Conservation (phyloP, 202 grass and related monocot species). For the Zoysia matrella region DNA sequence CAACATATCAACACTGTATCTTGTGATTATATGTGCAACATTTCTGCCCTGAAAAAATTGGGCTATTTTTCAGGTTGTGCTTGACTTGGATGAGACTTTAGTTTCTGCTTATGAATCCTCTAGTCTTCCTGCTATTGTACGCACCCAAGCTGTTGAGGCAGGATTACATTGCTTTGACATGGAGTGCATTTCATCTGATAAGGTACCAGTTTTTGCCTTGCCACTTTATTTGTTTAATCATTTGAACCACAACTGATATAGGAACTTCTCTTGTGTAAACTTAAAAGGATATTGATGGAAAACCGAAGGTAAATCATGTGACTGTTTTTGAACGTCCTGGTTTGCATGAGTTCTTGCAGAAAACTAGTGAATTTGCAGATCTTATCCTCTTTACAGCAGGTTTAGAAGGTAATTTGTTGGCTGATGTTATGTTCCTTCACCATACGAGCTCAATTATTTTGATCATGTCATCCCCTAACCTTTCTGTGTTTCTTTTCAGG, state of each 20-base stretch:
- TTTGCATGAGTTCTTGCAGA: conserved; percentile 90
- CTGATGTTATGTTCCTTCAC: conserved; percentile 25
- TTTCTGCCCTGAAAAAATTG: conserved; percentile 41
- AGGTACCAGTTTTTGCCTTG: conserved; percentile 44
- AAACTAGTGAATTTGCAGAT: conserved; percentile 94
- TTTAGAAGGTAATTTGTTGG: conserved; percentile 78
- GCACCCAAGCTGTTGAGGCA: conserved; percentile 80
- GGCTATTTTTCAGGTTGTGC: conserved; percentile 73
- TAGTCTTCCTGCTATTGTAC: conserved; percentile 77
- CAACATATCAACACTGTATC: neutral
- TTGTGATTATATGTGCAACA: conserved; percentile 7
- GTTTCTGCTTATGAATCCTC: conserved; percentile 97
- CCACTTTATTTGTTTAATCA: conserved; percentile 30
- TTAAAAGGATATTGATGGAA: conserved; percentile 82
- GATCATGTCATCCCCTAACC: neutral
- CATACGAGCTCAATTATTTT: conserved; percentile 2
- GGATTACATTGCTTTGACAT: conserved; percentile 84
- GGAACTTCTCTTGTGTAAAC: conserved; percentile 24
- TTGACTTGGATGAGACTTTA: conserved; percentile 98
- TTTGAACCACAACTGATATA: conserved; percentile 42
- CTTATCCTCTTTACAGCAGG: conserved; percentile 98
- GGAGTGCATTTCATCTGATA: conserved; percentile 51
- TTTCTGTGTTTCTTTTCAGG: conserved; percentile 54
- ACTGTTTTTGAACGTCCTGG: conserved; percentile 99
- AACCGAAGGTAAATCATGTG: conserved; percentile 90